Base-by-base conservation (phyloP, 2,329 filamentous ascomycete genomes). In the Beauveria rudraprayagi region DNA sequence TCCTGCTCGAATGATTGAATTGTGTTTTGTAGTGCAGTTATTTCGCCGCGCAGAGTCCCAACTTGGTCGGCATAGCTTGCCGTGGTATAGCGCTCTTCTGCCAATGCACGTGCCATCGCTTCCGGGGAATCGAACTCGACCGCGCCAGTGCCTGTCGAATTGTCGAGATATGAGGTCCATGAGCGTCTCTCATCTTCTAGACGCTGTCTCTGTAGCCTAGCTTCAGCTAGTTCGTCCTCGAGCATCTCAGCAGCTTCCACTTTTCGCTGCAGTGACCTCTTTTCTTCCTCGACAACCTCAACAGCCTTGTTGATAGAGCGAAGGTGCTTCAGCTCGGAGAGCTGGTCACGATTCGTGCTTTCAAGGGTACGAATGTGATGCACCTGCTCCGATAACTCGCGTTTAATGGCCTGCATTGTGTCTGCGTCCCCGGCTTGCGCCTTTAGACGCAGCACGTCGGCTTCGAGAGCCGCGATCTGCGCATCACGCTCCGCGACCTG, bases 271-370 rank as follows among this genome's bases (percentile, higher is more conserved):
- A 99, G 76, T 0, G 86, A 84, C 64, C 90, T 82, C 78, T 97
- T 97, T 77, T 99, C 92, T 72, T 99, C 94, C 71, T 99, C 92
- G 0, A 97, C 89, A 2, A 99, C 84, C 69, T 96, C 91, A 1
- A 96, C 87, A n/a, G 90, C 91, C 74, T 90, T 93, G 71, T 92
- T 87, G 3, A 88, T 77, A 66, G 92, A 89, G 16, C 92, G 87
- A 43, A 95, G 81, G 66, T 92, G 88, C 67, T 89, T 91, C 41
- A 99, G 76, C 71, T 99, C 93, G 0, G 81, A 75, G 16, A 85
- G 78, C 69, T 96, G 90, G 55, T 96, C 91, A 26, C 90, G 82
- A 64, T 91, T 96, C 41, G 85, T 84, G 1, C 84, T 81, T 71
- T 99, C 94, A 3, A 99, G 79, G 34, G 84, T 87, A 62, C 91